A percentile compares a stretch with the other conserved stretches of the same genome.
Evolutionary conservation across 768 basidiomycete genomes (phyloP).

Genomic region (Suillus fuscotomentosus): DNA sequence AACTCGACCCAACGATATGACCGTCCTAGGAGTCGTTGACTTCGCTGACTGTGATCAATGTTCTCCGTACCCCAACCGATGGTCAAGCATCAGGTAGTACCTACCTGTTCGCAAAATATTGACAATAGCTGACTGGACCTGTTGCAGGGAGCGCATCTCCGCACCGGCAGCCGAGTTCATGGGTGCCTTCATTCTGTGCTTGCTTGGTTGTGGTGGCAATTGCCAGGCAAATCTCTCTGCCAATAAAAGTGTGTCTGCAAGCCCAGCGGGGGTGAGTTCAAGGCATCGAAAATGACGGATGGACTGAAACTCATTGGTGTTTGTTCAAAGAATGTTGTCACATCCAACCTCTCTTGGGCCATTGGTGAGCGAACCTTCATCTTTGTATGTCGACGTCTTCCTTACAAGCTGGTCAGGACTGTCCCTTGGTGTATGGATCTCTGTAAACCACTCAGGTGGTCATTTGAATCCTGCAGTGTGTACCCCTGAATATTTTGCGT

Average conservation of each 20-base stretch:
- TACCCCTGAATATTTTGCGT: background rate
- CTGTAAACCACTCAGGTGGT: conserved; percentile 62
- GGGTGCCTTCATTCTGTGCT: conserved; percentile 48
- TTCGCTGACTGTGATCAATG: conserved; percentile 35
- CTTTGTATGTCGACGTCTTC: background rate
- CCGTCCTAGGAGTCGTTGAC: conserved; percentile 9
- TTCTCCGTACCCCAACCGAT: conserved; percentile 43
- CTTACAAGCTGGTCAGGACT: conserved; percentile 30
- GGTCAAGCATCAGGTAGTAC: conserved; percentile 47
- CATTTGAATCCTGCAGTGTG: conserved; percentile 66
- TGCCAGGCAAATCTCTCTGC: conserved; percentile 50
- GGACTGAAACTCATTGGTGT: background rate
- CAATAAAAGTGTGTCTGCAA: conserved; percentile 38
- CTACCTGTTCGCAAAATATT: conserved; percentile 8
- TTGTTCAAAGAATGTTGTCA: conserved; percentile 40
- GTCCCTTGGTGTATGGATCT: conserved; percentile 65
- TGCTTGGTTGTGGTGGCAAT: conserved; percentile 53
- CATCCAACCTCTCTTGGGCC: conserved; percentile 57
- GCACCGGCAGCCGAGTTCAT: conserved; percentile 59
- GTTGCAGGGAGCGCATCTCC: conserved; percentile 36
- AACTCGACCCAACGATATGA: conserved; percentile 8
- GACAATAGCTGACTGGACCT: background rate
- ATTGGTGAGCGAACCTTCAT: conserved; percentile 28
- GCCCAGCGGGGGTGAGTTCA: conserved; percentile 47
- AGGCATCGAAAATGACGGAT: background rate